Conservation (phyloP, 805 yeast genomes). For the Naumovozyma baii region DNA sequence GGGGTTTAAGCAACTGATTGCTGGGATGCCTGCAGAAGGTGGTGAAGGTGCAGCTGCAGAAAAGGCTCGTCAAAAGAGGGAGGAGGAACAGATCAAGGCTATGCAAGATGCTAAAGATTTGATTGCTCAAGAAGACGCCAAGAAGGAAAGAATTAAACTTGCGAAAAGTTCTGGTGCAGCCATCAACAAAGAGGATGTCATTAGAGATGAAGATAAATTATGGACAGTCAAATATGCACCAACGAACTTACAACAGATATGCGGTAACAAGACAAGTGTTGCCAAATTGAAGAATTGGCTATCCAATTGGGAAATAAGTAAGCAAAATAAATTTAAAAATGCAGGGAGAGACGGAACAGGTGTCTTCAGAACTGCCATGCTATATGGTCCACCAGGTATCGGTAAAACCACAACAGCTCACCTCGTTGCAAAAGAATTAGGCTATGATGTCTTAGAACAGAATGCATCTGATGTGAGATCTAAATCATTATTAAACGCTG, state of each 20-base stretch:
- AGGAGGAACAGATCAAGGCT: conserved; percentile 53
- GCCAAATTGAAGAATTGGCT: conserved; percentile 66
- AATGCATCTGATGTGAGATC: conserved; percentile 88
- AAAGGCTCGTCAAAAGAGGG: conserved; percentile 58
- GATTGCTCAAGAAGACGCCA: conserved; percentile 38
- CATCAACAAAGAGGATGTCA: conserved; percentile 11
- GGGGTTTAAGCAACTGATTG: conserved; percentile 68
- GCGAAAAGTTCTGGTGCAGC: conserved; percentile 21
- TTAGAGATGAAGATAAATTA: conserved; percentile 44
- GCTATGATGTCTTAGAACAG: conserved; percentile 66
- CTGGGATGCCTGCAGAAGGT: conserved; percentile 83
- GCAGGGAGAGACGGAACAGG: conserved; percentile 60
- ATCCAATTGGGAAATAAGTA: conserved; percentile 55
- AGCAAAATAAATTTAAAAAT: conserved; percentile 45
- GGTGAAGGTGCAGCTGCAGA: conserved; percentile 76
- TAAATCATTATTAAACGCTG: conserved; percentile 60
- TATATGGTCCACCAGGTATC: conserved; percentile 82
- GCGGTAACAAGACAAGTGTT: conserved; percentile 82
- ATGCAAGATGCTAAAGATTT: conserved; percentile 42
- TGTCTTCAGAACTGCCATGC: conserved; percentile 67
- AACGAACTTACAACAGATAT: conserved; percentile 56
- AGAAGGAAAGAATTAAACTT: conserved; percentile 18
- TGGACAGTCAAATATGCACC: conserved; percentile 98
- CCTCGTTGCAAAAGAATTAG: conserved; percentile 55
- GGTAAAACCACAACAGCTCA: conserved; percentile 82